Evolutionary conservation across 768 basidiomycete species (phyloP), one percentile per base, ranked within the genome.

Genomic region (Lactarius tabidus): DNA sequence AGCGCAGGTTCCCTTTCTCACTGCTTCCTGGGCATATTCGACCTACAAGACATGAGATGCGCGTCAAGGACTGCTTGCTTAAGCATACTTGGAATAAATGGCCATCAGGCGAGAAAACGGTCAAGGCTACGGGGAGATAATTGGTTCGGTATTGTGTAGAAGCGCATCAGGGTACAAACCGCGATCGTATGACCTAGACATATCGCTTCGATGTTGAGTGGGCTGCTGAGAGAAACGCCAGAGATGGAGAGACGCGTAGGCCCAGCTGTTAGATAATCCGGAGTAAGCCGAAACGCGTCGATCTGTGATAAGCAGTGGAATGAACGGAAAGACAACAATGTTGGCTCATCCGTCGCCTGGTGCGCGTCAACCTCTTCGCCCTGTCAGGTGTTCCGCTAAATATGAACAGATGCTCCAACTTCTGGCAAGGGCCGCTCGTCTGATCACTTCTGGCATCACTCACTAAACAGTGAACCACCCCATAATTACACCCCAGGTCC

Each of bases 1-100:
- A 65, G 95, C 96, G 76, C 95, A 98, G 15, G 97, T 98, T 52
- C 97, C 97, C 75, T 95, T 93, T 72, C 93, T 81, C 62, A 98
- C 97, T 61, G 97, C 97, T 77, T 99, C 97, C n/a, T 89, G 80
- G 15, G 97, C 97, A 77, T 99, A 99, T 79, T 99, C 97, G 70
- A 99, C 97, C 95, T 98, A 77, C 57, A 65, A 31, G 73, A 69
- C 41, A 73, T 67, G 67, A 72, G 58, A 70, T 67, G 69, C 57
- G 68, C 38, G 29, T 26, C 23, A 39, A 31, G 43, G 38, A 5
- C 41, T 28, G 38, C 38, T 38, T 38, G 38, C 38, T 38, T 12
- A 38, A 5, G 63, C 59, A 35, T 69, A 93, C 95, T 84, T 98
- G 95, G 83, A 98, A 97, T 71, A 99, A 81, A 80, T 99, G 97